Conservation (phyloP, 2,329 filamentous ascomycete genomes). For the Claviceps africana region DNA sequence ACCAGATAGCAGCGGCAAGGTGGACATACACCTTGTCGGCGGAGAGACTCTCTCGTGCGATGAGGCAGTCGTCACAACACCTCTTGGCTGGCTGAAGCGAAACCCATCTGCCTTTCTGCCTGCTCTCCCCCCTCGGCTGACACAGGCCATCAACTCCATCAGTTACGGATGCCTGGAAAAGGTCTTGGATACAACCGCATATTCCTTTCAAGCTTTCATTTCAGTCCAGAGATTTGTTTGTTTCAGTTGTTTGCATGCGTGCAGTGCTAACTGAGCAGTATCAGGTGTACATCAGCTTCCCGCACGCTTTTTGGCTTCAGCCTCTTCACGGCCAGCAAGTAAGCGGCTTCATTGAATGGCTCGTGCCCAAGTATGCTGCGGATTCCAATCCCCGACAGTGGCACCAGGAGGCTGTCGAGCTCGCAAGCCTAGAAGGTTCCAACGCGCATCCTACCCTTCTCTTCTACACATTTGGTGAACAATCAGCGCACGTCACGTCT, state of each 20-base stretch:
- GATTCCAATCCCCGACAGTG: conserved; percentile 49
- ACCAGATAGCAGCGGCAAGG: conserved; percentile 15
- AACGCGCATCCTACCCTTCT: conserved; percentile 66
- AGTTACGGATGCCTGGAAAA: conserved; percentile 62
- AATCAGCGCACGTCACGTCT: conserved; percentile 40
- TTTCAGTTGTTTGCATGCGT: neutral
- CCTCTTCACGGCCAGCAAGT: conserved; percentile 22
- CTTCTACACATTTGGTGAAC: conserved; percentile 63
- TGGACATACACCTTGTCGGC: conserved; percentile 29
- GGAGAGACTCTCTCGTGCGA: conserved; percentile 42
- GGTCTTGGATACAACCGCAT: conserved; percentile 19
- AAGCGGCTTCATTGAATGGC: conserved; percentile 63
- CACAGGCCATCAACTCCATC: conserved; percentile 47
- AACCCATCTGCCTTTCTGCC: conserved; percentile 48
- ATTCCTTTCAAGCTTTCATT: neutral
- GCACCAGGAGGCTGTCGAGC: conserved; percentile 65
- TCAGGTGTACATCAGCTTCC: conserved; percentile 53
- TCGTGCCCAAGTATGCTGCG: conserved; percentile 52
- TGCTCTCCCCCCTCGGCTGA: conserved; percentile 40
- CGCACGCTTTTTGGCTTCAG: conserved; percentile 56
- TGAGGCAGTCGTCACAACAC: conserved; percentile 53
- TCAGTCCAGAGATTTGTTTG: neutral
- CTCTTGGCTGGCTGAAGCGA: conserved; percentile 54
- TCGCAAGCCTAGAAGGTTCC: conserved; percentile 47
- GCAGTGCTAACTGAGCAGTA: neutral